Conservation (phyloP, 2,329 filamentous ascomycete species). For the Shiraia sp. region DNA sequence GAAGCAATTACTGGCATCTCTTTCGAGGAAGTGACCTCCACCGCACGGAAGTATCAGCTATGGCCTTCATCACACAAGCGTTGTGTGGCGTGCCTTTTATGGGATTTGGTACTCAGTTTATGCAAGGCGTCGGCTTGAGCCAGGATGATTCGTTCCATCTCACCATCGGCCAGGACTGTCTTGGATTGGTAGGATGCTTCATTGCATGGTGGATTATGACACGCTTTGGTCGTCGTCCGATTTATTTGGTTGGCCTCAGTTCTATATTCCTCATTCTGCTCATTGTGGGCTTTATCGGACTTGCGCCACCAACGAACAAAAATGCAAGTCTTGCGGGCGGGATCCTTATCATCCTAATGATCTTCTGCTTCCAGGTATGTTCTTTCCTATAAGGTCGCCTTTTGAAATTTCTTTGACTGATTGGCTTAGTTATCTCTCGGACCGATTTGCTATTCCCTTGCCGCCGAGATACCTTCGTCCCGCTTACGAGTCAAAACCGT, state of each 20-base stretch:
- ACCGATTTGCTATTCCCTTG: slow-evolving; percentile 84
- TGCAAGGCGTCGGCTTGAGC: slow-evolving; percentile 24
- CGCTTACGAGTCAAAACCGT: slow-evolving; percentile 87
- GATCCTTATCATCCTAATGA: slow-evolving; percentile 27
- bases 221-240: slow-evolving; percentile 71
- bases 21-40: slow-evolving; percentile 77
- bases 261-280: slow-evolving; percentile 25
- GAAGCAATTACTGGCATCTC: slow-evolving; percentile 76
- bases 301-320: slow-evolving; percentile 48
- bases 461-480: slow-evolving; percentile 78
- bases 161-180: slow-evolving; percentile 25
- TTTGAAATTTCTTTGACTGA: slow-evolving; percentile 68
- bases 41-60: slow-evolving; percentile 71
- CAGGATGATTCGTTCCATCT: slow-evolving; percentile 29
- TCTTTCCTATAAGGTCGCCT: background rate
- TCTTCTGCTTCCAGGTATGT: slow-evolving; percentile 30
- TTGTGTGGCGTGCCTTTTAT: slow-evolving; percentile 31
- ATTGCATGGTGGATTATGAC: slow-evolving; percentile 79
- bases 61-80: slow-evolving; percentile 50
- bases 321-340: slow-evolving; percentile 48
- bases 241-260: slow-evolving; percentile 68
- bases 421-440: slow-evolving; percentile 72
- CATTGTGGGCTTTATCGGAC: slow-evolving; percentile 72
- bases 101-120: slow-evolving; percentile 29
- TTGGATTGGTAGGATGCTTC: slow-evolving; percentile 61